These are phyloP conservation scores for Xylaria sp. DNA, from an alignment of 2,329 filamentous ascomycete genomes.

Conservation along the genomic window DNA sequence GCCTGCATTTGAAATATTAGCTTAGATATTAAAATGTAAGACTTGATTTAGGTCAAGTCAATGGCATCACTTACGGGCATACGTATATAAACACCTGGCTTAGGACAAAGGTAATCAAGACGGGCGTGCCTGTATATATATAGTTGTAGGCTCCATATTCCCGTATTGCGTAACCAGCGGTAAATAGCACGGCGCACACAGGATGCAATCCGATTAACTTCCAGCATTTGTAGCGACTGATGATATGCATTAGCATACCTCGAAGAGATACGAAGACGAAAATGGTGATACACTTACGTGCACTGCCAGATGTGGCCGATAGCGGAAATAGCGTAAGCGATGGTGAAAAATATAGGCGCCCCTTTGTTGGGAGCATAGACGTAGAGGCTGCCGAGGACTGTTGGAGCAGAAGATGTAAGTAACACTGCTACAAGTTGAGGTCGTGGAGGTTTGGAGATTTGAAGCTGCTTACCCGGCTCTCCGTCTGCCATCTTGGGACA, in stretches of 20 bases:
- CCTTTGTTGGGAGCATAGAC: slow-evolving; percentile 65
- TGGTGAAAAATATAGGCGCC: slow-evolving; percentile 63
- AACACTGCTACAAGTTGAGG: neutral
- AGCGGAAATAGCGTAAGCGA: slow-evolving; percentile 58
- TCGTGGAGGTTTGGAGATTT: neutral
- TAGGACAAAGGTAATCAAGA: slow-evolving; percentile 56
- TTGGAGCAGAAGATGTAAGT: slow-evolving; percentile 2
- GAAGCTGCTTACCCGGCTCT: neutral
- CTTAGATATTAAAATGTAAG: neutral
- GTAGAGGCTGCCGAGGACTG: slow-evolving; percentile 48
- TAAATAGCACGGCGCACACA: slow-evolving; percentile 61
- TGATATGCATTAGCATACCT: slow-evolving; percentile 3
- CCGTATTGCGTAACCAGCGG: slow-evolving; percentile 63
- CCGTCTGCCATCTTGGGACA: slow-evolving; percentile 7
- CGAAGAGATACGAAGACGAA: neutral
- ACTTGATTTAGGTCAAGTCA: neutral
- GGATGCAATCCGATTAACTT: slow-evolving; percentile 61
- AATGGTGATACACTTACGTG: slow-evolving; percentile 43
- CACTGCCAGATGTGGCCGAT: slow-evolving; percentile 64
- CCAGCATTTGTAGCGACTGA: slow-evolving; percentile 62
- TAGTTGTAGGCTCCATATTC: slow-evolving; percentile 62
- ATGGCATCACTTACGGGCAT: slow-evolving; percentile 50
- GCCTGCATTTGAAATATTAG: slow-evolving; percentile 51
- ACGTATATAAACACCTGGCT: slow-evolving; percentile 53
- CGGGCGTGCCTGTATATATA: slow-evolving; percentile 46